Evolutionary conservation across 169 alveolate genomes (phyloP), one percentile per base, ranked within the genome.

Genomic region (Cryptosporidium parvum): DNA sequence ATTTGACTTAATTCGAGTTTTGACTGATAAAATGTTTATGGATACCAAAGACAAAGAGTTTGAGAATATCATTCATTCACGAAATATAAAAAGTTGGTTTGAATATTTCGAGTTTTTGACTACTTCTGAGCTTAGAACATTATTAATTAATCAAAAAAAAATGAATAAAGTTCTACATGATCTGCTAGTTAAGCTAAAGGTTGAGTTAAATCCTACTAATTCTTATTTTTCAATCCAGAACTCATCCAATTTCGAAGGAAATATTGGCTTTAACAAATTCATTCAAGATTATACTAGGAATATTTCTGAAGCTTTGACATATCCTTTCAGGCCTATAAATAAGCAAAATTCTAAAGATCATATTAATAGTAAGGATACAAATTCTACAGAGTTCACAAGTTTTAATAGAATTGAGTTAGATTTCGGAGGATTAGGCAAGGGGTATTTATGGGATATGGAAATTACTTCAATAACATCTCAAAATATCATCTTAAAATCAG

Each of bases 361-460:
- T 21, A 26, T 59, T 31, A 59, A 21, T 59, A 18, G 69, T n/a
- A 12, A 59, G 14, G 69, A 59, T 23, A 3, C 5, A 26, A 9
- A 1, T 48, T 48, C 8, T 59, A 18, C 12, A 9, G 69, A 39
- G 9, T 7, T 21, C 56, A 48, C 56, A 12, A 48, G 56, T 48
- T 48, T 48, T 51, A 35, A 21, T 37, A 75, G 37, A 8, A 75
- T 75, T 16, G 73, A 75, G 37, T 48, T 75, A 21, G 86, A 75
- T 61, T 44, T 75, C 10, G 86, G 86, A 26, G 86, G 86, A 12
- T 61, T 75, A 21, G 86, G 86, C 1, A 75, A 61, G 18, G 86
- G 86, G 12, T 75, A 75, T 61, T 14, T 75, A 42, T 53, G 70
- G 86, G 72, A 75, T 10, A 75, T 75, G 86, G 44, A 75, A 12